Percentiles rank a stretch among this genome's conserved stretches.
phyloP scores from a whole-genome alignment of 2,329 filamentous ascomycete genomes.

The Macroventuria anomochaeta region DNA sequence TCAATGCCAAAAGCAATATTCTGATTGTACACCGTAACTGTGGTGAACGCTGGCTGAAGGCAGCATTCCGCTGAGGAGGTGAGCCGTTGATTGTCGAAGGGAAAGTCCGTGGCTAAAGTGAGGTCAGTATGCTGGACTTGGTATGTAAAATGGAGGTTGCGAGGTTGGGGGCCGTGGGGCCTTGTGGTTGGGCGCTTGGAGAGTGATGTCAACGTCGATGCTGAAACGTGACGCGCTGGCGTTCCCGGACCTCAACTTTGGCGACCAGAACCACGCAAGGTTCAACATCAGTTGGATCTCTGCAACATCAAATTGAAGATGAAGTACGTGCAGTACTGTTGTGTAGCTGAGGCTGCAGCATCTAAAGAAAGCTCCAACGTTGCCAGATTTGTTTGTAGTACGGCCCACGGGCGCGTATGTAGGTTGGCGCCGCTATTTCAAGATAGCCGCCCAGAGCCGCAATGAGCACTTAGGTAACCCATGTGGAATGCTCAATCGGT shows the following conservation, averaged over 20 bases:
- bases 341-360: constrained; percentile 23
- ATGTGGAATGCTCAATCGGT: constrained; percentile 23
- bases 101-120: neutral
- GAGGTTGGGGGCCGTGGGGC: constrained; percentile 11
- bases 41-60: too few species aligned
- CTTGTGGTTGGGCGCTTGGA: constrained; percentile 13
- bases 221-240: constrained; percentile 31
- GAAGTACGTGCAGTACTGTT: constrained; percentile 23
- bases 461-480: constrained; percentile 29
- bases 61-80: neutral
- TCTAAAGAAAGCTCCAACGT: constrained; percentile 12
- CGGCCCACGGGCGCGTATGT: constrained; percentile 6
- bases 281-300: constrained; percentile 17
- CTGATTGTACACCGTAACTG: neutral
- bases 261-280: constrained; percentile 19
- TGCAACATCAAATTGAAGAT: constrained; percentile 14
- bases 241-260: constrained; percentile 15
- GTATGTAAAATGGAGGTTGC: constrained; percentile 9
- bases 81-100: neutral
- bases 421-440: too few species aligned
- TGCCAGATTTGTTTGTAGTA: constrained; percentile 12
- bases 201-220: constrained; percentile 18
- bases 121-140: neutral
- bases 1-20: neutral
- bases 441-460: constrained; percentile 37